Evolutionary conservation across 257 asterid genomes (phyloP), one percentile per base, ranked within the genome.

Genomic region (Ehretia macrophylla): DNA sequence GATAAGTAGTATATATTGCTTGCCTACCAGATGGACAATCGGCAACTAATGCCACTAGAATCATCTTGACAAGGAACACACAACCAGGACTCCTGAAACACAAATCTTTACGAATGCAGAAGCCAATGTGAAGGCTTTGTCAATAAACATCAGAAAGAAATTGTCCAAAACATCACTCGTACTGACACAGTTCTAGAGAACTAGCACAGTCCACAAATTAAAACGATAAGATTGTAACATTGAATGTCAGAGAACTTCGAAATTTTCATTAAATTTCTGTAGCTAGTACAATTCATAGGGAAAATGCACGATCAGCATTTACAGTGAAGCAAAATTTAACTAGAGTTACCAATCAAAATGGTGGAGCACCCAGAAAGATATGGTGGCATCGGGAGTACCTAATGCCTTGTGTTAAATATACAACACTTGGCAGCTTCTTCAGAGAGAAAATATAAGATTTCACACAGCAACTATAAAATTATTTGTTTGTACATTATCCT

Each of bases 231-330:
- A 58, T 17, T 58, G 17, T 17, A 19, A 52, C 22, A 27, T 10
- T 48, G 39, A 47, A 57, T 27, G 57, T 42, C 55, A 56, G 32
- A 32, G 52, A 37, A 56, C 11, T 10, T 13, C 35, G 21, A 62
- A 39, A 59, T 63, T 56, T 71, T 38, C 67, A 50, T 17, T 57
- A 46, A 70, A 55, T 12, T 17, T 62, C 58, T 53, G 60, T 51
- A 52, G 59, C 58, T 32, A 67, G 72, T 59, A 66, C 51, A 68
- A 60, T 55, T 59, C 39, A 73, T 19, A 27, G 48, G 45, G 46
- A 63, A 45, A 65, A 44, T 27, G 47, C 58, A 55, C 54, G 16
- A 40, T 56, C 55, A 44, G 39, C 61, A 64, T 70, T 51, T 58
- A 70, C 69, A 58, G 51, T 45, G 39, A 63, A 44, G 20, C 44